These are phyloP conservation scores for Euptelea pleiosperma DNA, from an alignment of 164 flowering plant genomes.

Conservation along the genomic window DNA sequence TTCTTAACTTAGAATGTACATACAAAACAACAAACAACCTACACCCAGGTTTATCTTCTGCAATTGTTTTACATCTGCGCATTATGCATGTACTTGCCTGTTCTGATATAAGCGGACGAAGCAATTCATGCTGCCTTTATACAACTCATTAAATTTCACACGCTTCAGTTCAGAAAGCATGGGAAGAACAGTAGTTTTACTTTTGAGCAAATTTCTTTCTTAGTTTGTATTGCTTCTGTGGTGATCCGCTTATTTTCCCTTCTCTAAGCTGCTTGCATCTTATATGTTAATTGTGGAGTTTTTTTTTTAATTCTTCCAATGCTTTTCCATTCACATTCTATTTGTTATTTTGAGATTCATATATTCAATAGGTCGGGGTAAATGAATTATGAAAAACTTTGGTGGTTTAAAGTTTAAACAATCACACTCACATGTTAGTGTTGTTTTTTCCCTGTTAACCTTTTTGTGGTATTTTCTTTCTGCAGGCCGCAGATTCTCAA, in stretches of 20 bases:
- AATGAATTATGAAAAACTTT: neutral
- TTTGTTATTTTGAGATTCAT: neutral
- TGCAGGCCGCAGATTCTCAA: conserved; percentile 95
- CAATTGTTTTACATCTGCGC: neutral
- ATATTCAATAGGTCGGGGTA: neutral
- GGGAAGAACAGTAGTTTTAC: neutral
- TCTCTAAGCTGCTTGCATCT: neutral
- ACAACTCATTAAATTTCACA: neutral
- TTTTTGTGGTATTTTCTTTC: conserved; percentile 2
- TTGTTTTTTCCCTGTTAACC: neutral
- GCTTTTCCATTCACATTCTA: neutral
- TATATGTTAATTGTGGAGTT: neutral
- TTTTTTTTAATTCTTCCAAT: neutral
- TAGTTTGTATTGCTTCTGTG: neutral
- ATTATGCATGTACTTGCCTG: neutral
- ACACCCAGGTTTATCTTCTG: no score
- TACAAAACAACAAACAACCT: no score
- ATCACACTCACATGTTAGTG: neutral
- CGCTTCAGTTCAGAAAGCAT: neutral
- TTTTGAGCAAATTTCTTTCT: neutral
- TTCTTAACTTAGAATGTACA: no score
- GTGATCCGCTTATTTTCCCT: neutral
- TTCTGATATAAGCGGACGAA: neutral
- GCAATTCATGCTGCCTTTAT: neutral
- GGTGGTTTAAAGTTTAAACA: neutral